A percentile compares a stretch with the other conserved stretches of the same genome.
phyloP scores from a whole-genome alignment of 805 yeast species.

The Maudiozyma pseudohumilis region DNA sequence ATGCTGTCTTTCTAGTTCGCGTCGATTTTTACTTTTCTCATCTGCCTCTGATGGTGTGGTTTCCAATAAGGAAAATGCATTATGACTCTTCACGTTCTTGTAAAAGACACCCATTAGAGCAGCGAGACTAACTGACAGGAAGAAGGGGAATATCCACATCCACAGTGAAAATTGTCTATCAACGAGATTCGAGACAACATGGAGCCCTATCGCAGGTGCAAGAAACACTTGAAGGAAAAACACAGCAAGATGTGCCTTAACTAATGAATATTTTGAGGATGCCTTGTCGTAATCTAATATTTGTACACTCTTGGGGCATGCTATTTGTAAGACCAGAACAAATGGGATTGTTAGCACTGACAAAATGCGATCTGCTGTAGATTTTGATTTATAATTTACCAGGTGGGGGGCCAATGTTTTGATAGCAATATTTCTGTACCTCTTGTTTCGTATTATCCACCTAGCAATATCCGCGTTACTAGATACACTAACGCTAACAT shows the following conservation, averaged over 20 bases:
- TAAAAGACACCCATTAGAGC: constrained; percentile 9
- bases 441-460: constrained; percentile 2
- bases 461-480: neutral
- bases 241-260: constrained; percentile 14
- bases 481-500: neutral
- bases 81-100: constrained; percentile 10
- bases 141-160: constrained; percentile 10
- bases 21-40: constrained; percentile 10
- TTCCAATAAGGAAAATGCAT: constrained; percentile 18
- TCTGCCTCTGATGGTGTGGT: constrained; percentile 6
- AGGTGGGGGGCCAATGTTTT: constrained; percentile 28
- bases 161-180: constrained; percentile 5
- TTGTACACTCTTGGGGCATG: constrained; percentile 29
- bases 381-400: constrained; percentile 18
- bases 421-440: constrained; percentile 5
- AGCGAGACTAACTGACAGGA: constrained; percentile 7
- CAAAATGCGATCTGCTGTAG: constrained; percentile 19
- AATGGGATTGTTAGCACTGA: constrained; percentile 30
- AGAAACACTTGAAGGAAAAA: constrained; percentile 26
- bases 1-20: constrained; percentile 13
- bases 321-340: constrained; percentile 26
- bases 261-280: constrained; percentile 13
- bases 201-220: constrained; percentile 23
- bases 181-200: constrained; percentile 15
- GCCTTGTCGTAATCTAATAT: constrained; percentile 18